Percentiles rank a stretch among this genome's conserved stretches.
phyloP scores from a whole-genome alignment of 129 eudicot genomes.

The Ambrosia artemisiifolia region DNA sequence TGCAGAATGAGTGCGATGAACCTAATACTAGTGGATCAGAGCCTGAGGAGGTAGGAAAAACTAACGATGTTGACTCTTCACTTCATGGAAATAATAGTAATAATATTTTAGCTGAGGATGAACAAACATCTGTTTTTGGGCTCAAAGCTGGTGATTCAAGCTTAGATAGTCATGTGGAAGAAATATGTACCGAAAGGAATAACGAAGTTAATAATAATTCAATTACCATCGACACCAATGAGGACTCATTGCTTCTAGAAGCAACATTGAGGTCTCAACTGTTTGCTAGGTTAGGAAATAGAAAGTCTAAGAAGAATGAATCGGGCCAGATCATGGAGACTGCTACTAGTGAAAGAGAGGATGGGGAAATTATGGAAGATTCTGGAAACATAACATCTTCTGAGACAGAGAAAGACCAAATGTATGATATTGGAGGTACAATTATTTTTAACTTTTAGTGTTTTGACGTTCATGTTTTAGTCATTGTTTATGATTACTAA shows the following conservation, averaged over 20 bases:
- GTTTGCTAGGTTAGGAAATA: slow-evolving; percentile 50
- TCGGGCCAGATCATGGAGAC: slow-evolving; percentile 23
- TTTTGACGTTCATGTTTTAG: neutral
- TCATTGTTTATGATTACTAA: slow-evolving; percentile 11
- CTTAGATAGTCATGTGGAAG: slow-evolving; percentile 34
- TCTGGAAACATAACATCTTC: slow-evolving; percentile 15
- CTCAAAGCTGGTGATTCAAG: slow-evolving; percentile 25
- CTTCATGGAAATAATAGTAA: slow-evolving; percentile 22
- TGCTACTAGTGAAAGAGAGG: slow-evolving; percentile 30
- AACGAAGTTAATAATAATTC: slow-evolving; percentile 27
- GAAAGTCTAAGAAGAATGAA: slow-evolving; percentile 28
- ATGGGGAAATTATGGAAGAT: slow-evolving; percentile 33
- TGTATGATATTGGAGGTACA: slow-evolving; percentile 40
- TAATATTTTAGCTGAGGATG: slow-evolving; percentile 40
- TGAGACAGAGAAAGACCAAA: slow-evolving; percentile 26
- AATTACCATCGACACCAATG: slow-evolving; percentile 33
- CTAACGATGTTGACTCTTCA: slow-evolving; percentile 37
- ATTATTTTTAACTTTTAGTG: neutral
- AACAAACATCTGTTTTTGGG: slow-evolving; percentile 37
- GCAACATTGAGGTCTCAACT: slow-evolving; percentile 80
- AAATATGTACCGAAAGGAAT: slow-evolving; percentile 27
- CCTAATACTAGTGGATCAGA: slow-evolving; percentile 57
- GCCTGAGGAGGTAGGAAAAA: slow-evolving; percentile 34
- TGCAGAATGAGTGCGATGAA: slow-evolving; percentile 41
- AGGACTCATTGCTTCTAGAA: slow-evolving; percentile 70